phyloP scores from a whole-genome alignment of 768 basidiomycete genomes.

The Punctularia strigosozonata region DNA sequence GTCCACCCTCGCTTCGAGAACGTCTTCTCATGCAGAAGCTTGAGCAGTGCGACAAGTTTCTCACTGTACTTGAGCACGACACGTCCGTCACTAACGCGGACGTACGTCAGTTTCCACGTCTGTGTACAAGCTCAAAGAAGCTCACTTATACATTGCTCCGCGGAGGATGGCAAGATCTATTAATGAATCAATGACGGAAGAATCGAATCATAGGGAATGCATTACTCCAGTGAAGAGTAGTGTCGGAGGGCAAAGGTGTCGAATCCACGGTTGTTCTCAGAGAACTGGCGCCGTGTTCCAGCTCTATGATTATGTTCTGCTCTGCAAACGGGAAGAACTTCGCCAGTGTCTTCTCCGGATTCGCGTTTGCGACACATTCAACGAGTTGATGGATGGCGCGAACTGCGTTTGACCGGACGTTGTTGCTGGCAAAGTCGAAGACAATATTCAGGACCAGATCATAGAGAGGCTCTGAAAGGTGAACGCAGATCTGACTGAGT shows the following conservation, averaged over 20 bases:
- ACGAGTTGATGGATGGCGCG: constrained; percentile 80
- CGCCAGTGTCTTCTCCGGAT: constrained; percentile 64
- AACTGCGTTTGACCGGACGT: constrained; percentile 76
- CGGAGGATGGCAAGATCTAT: constrained; percentile 64
- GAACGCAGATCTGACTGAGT: constrained; percentile 68
- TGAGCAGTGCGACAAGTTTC: constrained; percentile 47
- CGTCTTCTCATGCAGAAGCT: constrained; percentile 55
- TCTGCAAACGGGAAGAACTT: constrained; percentile 71
- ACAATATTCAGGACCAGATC: constrained; percentile 77
- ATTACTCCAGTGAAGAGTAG: constrained; percentile 82
- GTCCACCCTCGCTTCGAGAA: constrained; percentile 75
- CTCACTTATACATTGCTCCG: constrained; percentile 74
- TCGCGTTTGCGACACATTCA: constrained; percentile 73
- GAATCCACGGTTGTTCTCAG: constrained; percentile 53
- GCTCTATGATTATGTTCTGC: constrained; percentile 57
- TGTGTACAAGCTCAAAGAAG: constrained; percentile 3
- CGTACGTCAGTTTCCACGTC: not conserved
- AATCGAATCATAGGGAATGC: constrained; percentile 2
- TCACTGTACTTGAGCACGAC: constrained; percentile 56
- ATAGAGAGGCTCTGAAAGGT: constrained; percentile 62
- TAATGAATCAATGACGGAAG: not conserved
- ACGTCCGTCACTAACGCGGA: constrained; percentile 31
- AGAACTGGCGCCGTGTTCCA: constrained; percentile 78
- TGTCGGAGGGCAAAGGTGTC: constrained; percentile 63
- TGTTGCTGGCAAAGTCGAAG: constrained; percentile 70